Base-by-base conservation (phyloP, 2,329 filamentous ascomycete species). In the Tolypocladium paradoxum region DNA sequence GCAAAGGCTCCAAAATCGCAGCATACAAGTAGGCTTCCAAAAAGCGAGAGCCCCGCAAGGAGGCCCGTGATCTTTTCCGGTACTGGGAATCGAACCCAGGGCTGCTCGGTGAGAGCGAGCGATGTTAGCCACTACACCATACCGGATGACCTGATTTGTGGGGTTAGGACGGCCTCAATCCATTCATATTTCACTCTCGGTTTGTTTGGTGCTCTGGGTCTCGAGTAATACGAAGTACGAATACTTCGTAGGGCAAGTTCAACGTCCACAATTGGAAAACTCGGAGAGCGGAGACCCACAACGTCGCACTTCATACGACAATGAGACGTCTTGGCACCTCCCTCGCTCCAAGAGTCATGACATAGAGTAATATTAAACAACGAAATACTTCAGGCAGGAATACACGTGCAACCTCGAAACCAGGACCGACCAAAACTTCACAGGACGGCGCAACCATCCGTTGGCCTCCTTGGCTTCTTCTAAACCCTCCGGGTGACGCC, bases 101-200 rank as follows among this genome's bases (percentile, higher is more conserved):
- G 64, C 64, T 66, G 64, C 64, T 66, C 64, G 64, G 64, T 66
- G 64, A 67, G 64, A 66, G 64, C 64, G 64, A 66, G 63, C 64
- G 64, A 66, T 66, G 64, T 66, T 66, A 66, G 64, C 64, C 64
- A 66, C 64, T 66, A 66, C 64, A 66, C 64, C 64, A 66, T 65
- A 65, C 61, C 64, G 64, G 64, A 65, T 58, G 31, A 18, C 27
- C 20, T 38, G 35, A 35, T 35, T 50, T 50, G 49, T 47, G 14
- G 16, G n/a, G 33, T 29, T 4, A 4, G 11, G 6, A 2, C n/a
- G 7, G 4, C 43, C 6, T 47, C 9, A 31, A n/a, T 12, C 27
- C 20, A 0, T 47, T 6, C 1, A 47, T 33, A 47, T 33, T 2
- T 14, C 11, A 16, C 24, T n/a, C 12, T 6, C 8, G 6, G 16